Conservation (phyloP, 2,329 filamentous ascomycete genomes). For the Immersiporthe knoxdaviesiana region DNA sequence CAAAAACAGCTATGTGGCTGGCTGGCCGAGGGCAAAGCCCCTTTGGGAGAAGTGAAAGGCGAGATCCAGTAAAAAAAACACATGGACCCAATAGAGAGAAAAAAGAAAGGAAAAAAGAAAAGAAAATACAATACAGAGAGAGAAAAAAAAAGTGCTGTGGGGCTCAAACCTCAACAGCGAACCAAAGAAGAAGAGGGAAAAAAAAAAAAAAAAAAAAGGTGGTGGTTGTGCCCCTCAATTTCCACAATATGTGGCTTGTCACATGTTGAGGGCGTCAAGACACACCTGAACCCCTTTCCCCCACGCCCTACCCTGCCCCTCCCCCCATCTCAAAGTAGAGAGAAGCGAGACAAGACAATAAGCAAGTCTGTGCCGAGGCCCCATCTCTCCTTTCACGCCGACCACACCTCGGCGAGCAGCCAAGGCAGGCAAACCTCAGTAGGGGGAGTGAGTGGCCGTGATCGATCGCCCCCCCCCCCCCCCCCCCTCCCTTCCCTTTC, state of each 20-base stretch:
- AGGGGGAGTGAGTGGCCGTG: not conserved
- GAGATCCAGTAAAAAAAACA: not conserved
- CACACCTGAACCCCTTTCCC: not conserved
- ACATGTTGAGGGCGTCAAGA: slow-evolving; percentile 15
- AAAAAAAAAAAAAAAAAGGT: not conserved
- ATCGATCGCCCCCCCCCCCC: not conserved
- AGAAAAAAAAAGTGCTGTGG: not conserved
- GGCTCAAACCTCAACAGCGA: not conserved
- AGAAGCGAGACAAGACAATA: not conserved
- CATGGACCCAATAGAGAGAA: not conserved
- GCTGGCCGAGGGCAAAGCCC: not conserved
- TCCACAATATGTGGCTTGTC: slow-evolving; percentile 22
- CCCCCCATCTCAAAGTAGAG: not conserved
- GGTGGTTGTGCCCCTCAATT: not conserved
- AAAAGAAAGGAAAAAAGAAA: not conserved
- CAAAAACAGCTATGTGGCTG: slow-evolving; percentile 16
- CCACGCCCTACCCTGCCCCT: not conserved
- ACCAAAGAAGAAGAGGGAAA: not conserved
- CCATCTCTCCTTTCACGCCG: too few species aligned
- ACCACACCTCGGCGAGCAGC: not conserved
- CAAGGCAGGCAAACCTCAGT: too few species aligned
- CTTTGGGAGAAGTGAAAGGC: slow-evolving; percentile 2
- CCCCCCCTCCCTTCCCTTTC: too few species aligned
- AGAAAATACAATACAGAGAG: not conserved
- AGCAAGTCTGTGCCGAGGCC: not conserved